Evolutionary conservation across 352 stramenopile genomes (phyloP), one percentile per base, ranked within the genome.

Genomic region (Globisporangium paroecandrum): DNA sequence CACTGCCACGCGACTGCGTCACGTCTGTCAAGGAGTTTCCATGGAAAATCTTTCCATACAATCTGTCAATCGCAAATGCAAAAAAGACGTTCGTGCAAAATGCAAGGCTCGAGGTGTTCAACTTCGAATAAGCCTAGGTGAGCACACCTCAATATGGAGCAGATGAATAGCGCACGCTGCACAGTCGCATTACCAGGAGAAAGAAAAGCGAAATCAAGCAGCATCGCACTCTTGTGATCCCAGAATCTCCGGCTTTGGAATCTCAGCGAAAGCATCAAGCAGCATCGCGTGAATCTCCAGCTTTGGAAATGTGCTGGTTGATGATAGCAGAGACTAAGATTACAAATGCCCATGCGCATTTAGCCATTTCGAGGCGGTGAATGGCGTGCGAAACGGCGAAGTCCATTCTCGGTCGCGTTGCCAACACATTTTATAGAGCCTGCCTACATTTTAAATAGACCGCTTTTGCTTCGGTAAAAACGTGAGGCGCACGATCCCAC

Each of bases 381-480:
- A 18, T 49, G 41, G 13, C 41, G 41, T 49, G 41, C 15, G 41
- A 49, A 49, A 49, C 41, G 41, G 41, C 6, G 41, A 49, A 49
- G 41, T 22, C 41, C 41, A 49, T 8, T 49, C 15, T 49, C 41
- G 13, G 15, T 49, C 15, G 41, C 13, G 38, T 47, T 47, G 38
- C 38, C 7, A 9, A 18, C 41, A n/a, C 41, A 49, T 49, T 49
- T 61, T 61, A 61, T 61, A 27, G 56, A 61, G 55, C 55, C 46
- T 59, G 15, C 9, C 4, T 43, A 9, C 29, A 61, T 47, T 43
- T 61, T 20, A 47, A 61, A 61, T 25, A 61, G 56, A n/a, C 41
- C 8, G 29, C 51, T n/a, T 54, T 20, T 38, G 29, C 25, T n/a
- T 54, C 47, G 1, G 47, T n/a, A 29, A 15, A 24, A 56, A 22